Conservation (phyloP, 2,329 filamentous ascomycete genomes). For the Paraphaeosphaeria sporulosa region DNA sequence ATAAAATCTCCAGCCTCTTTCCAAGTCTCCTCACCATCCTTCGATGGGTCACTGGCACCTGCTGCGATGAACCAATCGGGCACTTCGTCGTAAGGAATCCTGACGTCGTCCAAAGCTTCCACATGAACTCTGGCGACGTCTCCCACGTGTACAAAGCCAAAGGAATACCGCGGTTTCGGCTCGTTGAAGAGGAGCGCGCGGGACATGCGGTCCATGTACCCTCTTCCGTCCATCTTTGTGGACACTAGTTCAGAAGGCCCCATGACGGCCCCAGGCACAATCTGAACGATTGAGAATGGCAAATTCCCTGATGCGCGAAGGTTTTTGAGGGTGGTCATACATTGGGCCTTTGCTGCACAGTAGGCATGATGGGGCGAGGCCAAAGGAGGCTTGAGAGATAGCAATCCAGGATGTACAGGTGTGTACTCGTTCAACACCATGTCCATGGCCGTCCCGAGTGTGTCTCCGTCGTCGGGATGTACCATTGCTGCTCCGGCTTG, state of each 20-base stretch:
- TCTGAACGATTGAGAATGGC: constrained; percentile 41
- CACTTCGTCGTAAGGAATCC: constrained; percentile 23
- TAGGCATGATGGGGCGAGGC: constrained; percentile 43
- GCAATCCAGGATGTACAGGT: constrained; percentile 28
- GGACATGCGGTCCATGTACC: constrained; percentile 42
- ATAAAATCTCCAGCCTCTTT: constrained; percentile 30
- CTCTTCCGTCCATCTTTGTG: constrained; percentile 25
- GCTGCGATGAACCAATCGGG: constrained; percentile 42
- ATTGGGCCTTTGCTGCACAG: constrained; percentile 43
- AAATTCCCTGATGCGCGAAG: constrained; percentile 16
- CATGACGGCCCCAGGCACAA: constrained; percentile 46
- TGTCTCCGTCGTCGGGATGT: constrained; percentile 42
- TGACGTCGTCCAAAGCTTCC: constrained; percentile 34
- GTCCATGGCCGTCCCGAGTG: constrained; percentile 38
- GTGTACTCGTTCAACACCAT: constrained; percentile 34
- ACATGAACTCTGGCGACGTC: constrained; percentile 44
- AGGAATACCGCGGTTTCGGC: constrained; percentile 39
- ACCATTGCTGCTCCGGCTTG: constrained; percentile 45
- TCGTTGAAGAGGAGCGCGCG: constrained; percentile 42
- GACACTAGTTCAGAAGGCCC: constrained; percentile 40
- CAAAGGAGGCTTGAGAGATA: constrained; percentile 36
- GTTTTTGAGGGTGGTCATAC: constrained; percentile 39
- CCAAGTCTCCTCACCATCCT: constrained; percentile 32
- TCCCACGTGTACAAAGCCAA: constrained; percentile 44
- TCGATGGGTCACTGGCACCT: constrained; percentile 28